Evolutionary conservation across 1,284 basidiomycete genomes (phyloP).

Genomic region (Fomitopsis betulina): DNA sequence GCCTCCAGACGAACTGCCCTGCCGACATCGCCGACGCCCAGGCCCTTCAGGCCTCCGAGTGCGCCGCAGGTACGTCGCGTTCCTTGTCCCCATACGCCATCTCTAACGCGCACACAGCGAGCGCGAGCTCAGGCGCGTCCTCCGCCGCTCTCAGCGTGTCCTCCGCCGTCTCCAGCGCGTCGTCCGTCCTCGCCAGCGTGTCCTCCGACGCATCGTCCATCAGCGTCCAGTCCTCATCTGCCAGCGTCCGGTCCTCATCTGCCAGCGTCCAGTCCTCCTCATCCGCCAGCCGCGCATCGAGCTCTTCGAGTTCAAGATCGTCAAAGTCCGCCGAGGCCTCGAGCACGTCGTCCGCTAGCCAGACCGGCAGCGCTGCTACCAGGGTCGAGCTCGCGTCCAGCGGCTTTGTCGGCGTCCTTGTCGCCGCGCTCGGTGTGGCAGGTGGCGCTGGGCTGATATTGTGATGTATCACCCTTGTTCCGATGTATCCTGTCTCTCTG

Average conservation of each 20-base stretch:
- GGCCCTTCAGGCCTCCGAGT: conserved; percentile 20
- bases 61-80: conserved; percentile 22
- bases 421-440: neutral
- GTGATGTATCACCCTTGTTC: neutral
- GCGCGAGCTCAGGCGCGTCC: conserved; percentile 1
- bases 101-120: neutral
- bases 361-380: neutral
- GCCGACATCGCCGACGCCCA: conserved; percentile 18
- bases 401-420: neutral
- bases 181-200: conserved; percentile 2
- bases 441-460: neutral
- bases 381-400: neutral
- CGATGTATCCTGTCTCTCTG: too few relatives aligned
- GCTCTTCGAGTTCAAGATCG: neutral
- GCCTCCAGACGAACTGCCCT: conserved; percentile 21
- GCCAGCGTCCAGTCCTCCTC: neutral
- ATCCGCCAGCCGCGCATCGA: neutral
- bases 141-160: conserved; percentile 3
- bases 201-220: conserved; percentile 7
- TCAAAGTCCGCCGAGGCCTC: neutral
- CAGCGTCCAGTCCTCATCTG: conserved; percentile 5
- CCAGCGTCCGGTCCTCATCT: conserved; percentile 1
- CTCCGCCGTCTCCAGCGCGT: conserved; percentile 4
- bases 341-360: neutral
- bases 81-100: neutral